Evolutionary conservation across 2,329 filamentous ascomycete genomes (phyloP).

Genomic region (Parasarocladium wereldwijsianum): DNA sequence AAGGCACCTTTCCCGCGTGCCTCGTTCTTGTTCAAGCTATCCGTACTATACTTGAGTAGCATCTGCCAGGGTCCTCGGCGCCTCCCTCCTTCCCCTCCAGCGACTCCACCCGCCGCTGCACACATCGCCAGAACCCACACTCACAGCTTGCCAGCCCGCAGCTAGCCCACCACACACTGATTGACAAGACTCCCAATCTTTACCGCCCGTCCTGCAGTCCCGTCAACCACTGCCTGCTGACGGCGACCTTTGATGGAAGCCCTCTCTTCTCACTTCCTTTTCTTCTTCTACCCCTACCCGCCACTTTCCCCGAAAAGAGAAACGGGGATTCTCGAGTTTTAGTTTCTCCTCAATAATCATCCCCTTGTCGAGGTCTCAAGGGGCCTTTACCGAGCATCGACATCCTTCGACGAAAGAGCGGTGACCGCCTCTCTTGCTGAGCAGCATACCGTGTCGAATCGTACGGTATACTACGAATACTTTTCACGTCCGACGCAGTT

Average conservation of each 20-base stretch:
- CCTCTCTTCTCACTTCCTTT: slow-evolving; percentile 2
- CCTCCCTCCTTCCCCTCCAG: slow-evolving; percentile 4
- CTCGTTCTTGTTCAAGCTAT: too few species aligned
- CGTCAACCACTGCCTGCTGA: background rate
- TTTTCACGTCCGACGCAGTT: slow-evolving; percentile 1
- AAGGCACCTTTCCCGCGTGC: too few species aligned
- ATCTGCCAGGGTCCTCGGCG: background rate
- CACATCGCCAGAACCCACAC: slow-evolving; percentile 5
- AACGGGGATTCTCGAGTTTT: slow-evolving; percentile 3
- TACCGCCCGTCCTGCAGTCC: slow-evolving; percentile 1
- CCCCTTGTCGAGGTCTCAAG: slow-evolving; percentile 1
- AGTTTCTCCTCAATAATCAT: slow-evolving; percentile 2
- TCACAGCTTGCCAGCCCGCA: slow-evolving; percentile 3
- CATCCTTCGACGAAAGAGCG: slow-evolving; percentile 21
- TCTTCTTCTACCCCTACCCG: slow-evolving; percentile 2
- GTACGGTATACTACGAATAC: slow-evolving; percentile 24
- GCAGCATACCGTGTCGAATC: too few species aligned
- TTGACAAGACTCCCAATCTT: slow-evolving; percentile 5
- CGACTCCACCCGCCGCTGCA: slow-evolving; percentile 4
- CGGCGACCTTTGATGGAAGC: slow-evolving; percentile 1
- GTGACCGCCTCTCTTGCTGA: slow-evolving; percentile 24
- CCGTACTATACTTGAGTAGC: too few species aligned
- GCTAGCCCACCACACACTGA: slow-evolving; percentile 6
- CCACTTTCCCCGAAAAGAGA: slow-evolving; percentile 2
- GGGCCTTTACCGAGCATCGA: slow-evolving; percentile 4